phyloP scores from a whole-genome alignment of 257 asterid species.

The Knoxia roxburghii region DNA sequence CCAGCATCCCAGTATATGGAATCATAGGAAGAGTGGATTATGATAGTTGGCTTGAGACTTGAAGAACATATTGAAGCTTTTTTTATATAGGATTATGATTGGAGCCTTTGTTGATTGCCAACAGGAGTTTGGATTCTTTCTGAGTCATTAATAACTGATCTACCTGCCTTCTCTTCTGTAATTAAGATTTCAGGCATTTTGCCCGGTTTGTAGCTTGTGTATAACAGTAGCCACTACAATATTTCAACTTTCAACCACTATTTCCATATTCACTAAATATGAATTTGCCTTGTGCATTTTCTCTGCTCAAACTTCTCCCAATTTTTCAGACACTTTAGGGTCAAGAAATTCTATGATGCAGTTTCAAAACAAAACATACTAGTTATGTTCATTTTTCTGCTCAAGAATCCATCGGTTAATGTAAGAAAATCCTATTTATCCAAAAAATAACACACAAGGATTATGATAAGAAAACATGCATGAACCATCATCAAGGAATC shows the following conservation, averaged over 20 bases:
- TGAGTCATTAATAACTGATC: no score
- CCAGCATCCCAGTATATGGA: constrained; percentile 79
- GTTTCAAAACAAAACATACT: no score
- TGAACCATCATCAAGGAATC: no score
- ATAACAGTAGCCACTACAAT: neutral
- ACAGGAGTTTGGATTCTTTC: neutral
- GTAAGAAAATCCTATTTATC: no score
- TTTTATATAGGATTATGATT: neutral
- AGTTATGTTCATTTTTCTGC: no score
- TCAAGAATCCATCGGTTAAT: no score
- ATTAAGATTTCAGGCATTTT: constrained; percentile 10
- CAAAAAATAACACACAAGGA: no score
- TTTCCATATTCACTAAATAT: neutral
- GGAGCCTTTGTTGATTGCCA: constrained; percentile 6
- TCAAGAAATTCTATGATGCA: no score
- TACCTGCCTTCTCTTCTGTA: constrained; percentile 10
- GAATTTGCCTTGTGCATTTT: neutral
- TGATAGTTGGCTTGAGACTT: constrained; percentile 8
- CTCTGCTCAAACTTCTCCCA: neutral
- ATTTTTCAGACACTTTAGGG: neutral
- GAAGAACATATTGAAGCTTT: neutral
- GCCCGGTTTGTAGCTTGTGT: constrained; percentile 13
- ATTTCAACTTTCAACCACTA: neutral
- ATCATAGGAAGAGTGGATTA: constrained; percentile 27
- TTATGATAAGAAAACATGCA: no score